Base-by-base conservation (phyloP, 176 grass and related monocot genomes). In the Bromus sterilis region DNA sequence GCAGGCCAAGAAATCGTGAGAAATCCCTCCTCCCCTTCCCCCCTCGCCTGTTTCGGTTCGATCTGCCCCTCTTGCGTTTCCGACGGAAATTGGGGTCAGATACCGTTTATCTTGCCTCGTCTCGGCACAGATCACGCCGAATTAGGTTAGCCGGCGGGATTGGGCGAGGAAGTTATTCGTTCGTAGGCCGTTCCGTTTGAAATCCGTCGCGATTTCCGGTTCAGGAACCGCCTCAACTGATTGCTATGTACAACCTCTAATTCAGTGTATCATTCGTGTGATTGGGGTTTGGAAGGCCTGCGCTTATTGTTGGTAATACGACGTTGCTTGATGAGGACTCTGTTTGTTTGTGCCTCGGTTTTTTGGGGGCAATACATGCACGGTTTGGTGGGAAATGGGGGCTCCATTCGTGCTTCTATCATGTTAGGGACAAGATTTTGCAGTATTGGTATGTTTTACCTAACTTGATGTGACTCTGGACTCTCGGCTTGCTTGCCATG, bases 1-100 rank as follows among this genome's bases (percentile, higher is more conserved):
- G 82, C 94, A 97, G 82, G 94, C 94, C n/a, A 97, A 97, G 91
- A 91, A 79, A 77, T 44, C 63, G 94, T 97, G 80, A 88, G 86
- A 20, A 30, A 67, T 25, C 33, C 36, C 66, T 40, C 28, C 18
- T 26, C 18, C 40, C 37, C 31, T 6, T 1, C 32, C 41, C 23
- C 31, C 11, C 5, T 39, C n/a, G 40, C 16, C n/a, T 26, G 15
- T 72, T 23, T 31, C 79, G 25, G 56, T 48, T 82, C 61, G 68
- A 84, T 86, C 78, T 86, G 79, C 4, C 6, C 23, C 34, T 23
- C 56, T 30, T 35, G 78, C 55, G 11, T 68, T 56, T 12, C 11
- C 13, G 4, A 4, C 42, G 15, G 9, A 6, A 48, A 49, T 73
- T 28, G n/a, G 15, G 23, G 23, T 55, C 66, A 7, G 29, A 24